Percentiles rank a stretch among this genome's conserved stretches.
Conservation (phyloP, 1,284 basidiomycete species). For the Phellinidium pouzarii region DNA sequence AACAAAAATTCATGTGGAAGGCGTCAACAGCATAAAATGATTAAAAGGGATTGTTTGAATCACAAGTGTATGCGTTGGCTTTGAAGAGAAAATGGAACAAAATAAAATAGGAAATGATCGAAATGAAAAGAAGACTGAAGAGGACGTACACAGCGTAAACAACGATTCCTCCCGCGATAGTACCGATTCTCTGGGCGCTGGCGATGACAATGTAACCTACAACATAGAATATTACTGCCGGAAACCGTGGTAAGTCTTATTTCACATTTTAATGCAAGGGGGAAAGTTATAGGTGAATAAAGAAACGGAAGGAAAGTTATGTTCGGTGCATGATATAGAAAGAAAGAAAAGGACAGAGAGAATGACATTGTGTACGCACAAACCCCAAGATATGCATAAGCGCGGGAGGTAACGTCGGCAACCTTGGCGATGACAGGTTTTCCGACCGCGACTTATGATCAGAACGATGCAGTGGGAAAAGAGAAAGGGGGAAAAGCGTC, state of each 20-base stretch:
- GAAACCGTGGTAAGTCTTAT: neutral
- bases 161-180: constrained; percentile 47
- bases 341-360: neutral
- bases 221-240: constrained; percentile 49
- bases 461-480: neutral
- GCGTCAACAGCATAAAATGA: too few species aligned
- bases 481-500: neutral
- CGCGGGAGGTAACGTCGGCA: constrained; percentile 59
- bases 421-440: constrained; percentile 81
- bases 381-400: constrained; percentile 54
- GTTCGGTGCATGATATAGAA: neutral
- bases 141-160: constrained; percentile 45
- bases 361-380: constrained; percentile 39
- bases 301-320: neutral
- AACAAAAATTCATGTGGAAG: too few species aligned
- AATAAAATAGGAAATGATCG: neutral
- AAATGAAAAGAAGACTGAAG: neutral
- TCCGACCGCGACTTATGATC: constrained; percentile 57
- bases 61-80: too few species aligned
- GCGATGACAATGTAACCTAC: constrained; percentile 40
- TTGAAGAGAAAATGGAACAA: neutral
- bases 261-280: neutral
- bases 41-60: too few species aligned
- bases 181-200: constrained; percentile 32
- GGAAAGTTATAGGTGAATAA: neutral